Evolutionary conservation across 2,329 filamentous ascomycete species (phyloP).

Genomic region (Fusarium papillatum): DNA sequence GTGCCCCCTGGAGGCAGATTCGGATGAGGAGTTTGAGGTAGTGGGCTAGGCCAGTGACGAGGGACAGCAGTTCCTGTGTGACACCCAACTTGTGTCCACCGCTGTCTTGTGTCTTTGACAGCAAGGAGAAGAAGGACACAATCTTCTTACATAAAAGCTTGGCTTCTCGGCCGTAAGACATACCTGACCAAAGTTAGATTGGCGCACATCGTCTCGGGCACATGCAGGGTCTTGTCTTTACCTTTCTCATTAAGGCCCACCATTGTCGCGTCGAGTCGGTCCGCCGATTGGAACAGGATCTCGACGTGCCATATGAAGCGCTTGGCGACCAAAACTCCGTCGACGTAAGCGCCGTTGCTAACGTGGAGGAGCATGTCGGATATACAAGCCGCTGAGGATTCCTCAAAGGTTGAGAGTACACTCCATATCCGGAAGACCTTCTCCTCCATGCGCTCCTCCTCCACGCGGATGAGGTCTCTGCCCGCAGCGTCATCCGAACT

Average conservation of each 20-base stretch:
- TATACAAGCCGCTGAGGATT: conserved; percentile 97
- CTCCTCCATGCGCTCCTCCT: conserved; percentile 96
- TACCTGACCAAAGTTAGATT: conserved; percentile 63
- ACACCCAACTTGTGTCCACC: conserved; percentile 93
- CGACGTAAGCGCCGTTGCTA: conserved; percentile 96
- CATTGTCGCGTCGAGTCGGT: conserved; percentile 85
- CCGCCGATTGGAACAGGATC: conserved; percentile 89
- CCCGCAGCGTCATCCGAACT: conserved; percentile 68
- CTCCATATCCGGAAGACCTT: conserved; percentile 99
- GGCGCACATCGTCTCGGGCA: neutral
- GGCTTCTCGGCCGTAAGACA: conserved; percentile 95
- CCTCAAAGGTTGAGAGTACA: conserved; percentile 95
- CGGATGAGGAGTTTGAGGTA: conserved; percentile 98
- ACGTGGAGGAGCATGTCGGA: conserved; percentile 99
- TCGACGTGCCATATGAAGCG: conserved; percentile 98
- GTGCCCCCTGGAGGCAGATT: conserved; percentile 93
- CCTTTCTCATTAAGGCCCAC: conserved; percentile 79
- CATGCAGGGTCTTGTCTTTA: conserved; percentile 58
- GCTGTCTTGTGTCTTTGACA: conserved; percentile 95
- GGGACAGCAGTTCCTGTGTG: conserved; percentile 96
- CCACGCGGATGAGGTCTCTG: conserved; percentile 81
- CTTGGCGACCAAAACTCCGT: conserved; percentile 94
- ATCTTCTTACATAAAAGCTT: conserved; percentile 99
- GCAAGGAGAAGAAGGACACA: conserved; percentile 94
- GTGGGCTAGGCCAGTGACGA: conserved; percentile 96